A percentile compares a stretch with the other conserved stretches of the same genome.
Conservation (phyloP, 2,329 filamentous ascomycete genomes). For the Thielaviopsis musarum region DNA sequence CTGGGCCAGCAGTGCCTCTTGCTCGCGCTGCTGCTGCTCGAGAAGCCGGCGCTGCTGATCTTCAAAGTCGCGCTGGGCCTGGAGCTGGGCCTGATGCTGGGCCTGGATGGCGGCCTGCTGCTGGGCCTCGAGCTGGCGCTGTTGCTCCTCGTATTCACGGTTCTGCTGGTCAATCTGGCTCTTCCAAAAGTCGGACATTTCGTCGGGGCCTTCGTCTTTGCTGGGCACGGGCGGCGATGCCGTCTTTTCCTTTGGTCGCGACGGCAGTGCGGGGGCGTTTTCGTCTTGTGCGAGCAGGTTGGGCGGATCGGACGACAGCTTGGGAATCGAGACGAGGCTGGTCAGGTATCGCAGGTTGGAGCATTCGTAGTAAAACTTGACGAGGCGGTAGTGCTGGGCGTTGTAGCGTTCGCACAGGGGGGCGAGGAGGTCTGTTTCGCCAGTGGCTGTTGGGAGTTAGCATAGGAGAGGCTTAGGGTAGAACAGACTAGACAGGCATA, state of each 20-base stretch:
- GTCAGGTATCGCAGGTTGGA: constrained; percentile 94
- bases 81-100: constrained; percentile 67
- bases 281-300: constrained; percentile 78
- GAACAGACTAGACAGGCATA: too few relatives aligned
- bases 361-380: constrained; percentile 98
- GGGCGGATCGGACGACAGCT: constrained; percentile 84
- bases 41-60: constrained; percentile 77
- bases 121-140: constrained; percentile 71
- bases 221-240: constrained; percentile 53
- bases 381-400: constrained; percentile 87
- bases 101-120: constrained; percentile 66
- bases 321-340: constrained; percentile 88
- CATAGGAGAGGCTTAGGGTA: background rate
- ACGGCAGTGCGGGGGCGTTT: constrained; percentile 64
- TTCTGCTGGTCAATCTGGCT: constrained; percentile 81
- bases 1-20: constrained; percentile 75
- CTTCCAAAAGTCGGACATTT: constrained; percentile 97
- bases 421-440: constrained; percentile 81
- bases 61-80: constrained; percentile 89
- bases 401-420: constrained; percentile 81
- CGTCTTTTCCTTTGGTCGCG: constrained; percentile 53
- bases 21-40: constrained; percentile 79
- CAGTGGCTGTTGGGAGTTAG: constrained; percentile 44
- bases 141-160: constrained; percentile 87
- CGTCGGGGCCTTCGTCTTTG: constrained; percentile 59